A percentile compares a stretch with the other conserved stretches of the same genome.
phyloP scores from a whole-genome alignment of 768 basidiomycete species.

The Leccinum rimulosum region DNA sequence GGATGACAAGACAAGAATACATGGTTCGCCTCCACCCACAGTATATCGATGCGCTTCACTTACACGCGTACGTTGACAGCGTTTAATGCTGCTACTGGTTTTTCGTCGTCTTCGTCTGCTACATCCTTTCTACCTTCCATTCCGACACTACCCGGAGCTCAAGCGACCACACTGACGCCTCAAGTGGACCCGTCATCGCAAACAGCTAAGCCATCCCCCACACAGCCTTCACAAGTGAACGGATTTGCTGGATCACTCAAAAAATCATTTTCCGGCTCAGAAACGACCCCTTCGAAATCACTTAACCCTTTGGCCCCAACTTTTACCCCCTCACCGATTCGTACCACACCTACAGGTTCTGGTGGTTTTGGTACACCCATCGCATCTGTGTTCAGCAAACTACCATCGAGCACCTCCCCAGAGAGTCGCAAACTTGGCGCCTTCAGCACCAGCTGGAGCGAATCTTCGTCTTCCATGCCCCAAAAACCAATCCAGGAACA shows the following conservation, averaged over 20 bases:
- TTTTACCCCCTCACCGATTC: conserved; percentile 12
- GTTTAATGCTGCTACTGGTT: neutral
- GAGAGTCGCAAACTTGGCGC: neutral
- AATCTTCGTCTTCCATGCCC: neutral
- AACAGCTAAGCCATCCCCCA: neutral
- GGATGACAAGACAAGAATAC: neutral
- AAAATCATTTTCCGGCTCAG: conserved; percentile 3
- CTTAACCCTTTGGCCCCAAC: conserved; percentile 21
- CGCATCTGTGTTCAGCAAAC: neutral
- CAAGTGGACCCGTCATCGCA: conserved; percentile 1
- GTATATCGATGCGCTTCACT: neutral
- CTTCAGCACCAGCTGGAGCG: neutral
- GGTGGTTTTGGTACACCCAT: neutral
- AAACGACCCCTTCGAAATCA: conserved; percentile 3
- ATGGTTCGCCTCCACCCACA: neutral
- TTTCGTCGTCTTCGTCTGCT: neutral
- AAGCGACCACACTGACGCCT: neutral
- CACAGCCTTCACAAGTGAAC: conserved; percentile 1
- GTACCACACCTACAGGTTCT: neutral
- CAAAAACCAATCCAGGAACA: conserved; percentile 1
- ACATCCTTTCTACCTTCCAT: conserved; percentile 2
- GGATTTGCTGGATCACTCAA: neutral
- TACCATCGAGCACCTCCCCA: neutral
- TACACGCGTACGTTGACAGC: neutral
- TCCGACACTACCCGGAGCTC: neutral